phyloP scores from a whole-genome alignment of 768 basidiomycete genomes.

The Paxillus rubicundulus region DNA sequence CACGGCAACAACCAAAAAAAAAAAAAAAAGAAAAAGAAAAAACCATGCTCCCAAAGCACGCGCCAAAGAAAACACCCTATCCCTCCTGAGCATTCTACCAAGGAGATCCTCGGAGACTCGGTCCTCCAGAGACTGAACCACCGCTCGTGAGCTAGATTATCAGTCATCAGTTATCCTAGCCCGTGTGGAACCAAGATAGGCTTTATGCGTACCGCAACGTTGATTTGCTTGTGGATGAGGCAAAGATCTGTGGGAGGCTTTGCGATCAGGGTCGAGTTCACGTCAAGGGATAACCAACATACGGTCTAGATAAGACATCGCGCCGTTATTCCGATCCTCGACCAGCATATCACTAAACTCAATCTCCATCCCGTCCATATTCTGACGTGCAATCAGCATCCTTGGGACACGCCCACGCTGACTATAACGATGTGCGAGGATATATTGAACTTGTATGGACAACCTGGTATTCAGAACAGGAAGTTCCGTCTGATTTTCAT shows the following conservation, averaged over 20 bases:
- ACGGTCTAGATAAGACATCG: constrained; percentile 91
- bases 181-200: neutral
- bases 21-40: too few species aligned
- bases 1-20: constrained; percentile 12
- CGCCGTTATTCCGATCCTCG: constrained; percentile 97
- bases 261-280: neutral
- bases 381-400: constrained; percentile 82
- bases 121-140: constrained; percentile 23
- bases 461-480: constrained; percentile 71
- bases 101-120: constrained; percentile 32
- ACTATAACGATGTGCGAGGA: constrained; percentile 64
- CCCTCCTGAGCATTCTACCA: constrained; percentile 20
- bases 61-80: neutral
- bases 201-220: constrained; percentile 21
- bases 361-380: constrained; percentile 88
- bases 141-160: constrained; percentile 29
- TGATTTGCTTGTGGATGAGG: constrained; percentile 34
- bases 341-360: constrained; percentile 97
- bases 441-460: constrained; percentile 82
- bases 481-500: constrained; percentile 51
- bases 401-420: constrained; percentile 56
- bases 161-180: constrained; percentile 2
- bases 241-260: constrained; percentile 25
- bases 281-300: constrained; percentile 27
- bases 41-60: neutral